Conservation (phyloP, 331 rosid genomes). For the Pyrus hybrid region DNA sequence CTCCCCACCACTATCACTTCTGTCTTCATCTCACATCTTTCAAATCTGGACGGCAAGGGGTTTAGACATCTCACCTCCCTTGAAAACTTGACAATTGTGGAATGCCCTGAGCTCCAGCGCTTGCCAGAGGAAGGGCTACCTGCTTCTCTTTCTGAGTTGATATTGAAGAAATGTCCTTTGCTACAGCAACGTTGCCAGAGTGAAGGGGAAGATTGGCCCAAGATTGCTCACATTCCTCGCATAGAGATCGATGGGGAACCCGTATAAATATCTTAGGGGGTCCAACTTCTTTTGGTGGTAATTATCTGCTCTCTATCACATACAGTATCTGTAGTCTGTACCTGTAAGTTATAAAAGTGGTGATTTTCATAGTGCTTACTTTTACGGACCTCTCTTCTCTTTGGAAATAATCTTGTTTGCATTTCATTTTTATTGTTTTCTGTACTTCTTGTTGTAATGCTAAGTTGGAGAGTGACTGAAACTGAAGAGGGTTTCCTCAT, state of each 20-base stretch:
- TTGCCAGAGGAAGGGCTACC: constrained; percentile 3
- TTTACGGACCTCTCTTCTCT: too few relatives aligned
- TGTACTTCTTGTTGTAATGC: too few relatives aligned
- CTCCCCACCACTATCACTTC: neutral
- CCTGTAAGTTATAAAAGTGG: neutral
- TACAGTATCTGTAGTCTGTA: neutral
- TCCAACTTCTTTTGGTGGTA: neutral
- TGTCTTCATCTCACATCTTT: neutral
- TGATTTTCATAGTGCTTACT: neutral
- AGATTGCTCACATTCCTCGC: constrained; percentile 1
- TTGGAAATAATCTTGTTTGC: too few relatives aligned
- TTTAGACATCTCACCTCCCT: neutral
- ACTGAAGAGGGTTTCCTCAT: too few relatives aligned
- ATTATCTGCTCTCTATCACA: too few relatives aligned
- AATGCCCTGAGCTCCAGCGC: neutral
- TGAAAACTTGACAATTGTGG: too few relatives aligned
- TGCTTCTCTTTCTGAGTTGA: neutral
- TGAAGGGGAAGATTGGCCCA: constrained; percentile 5
- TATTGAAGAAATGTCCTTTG: neutral
- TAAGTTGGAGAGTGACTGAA: too few relatives aligned
- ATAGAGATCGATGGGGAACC: neutral
- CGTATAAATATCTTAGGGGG: neutral
- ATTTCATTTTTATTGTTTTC: too few relatives aligned
- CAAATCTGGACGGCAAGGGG: neutral
- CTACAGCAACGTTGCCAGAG: neutral